A percentile compares a stretch with the other conserved stretches of the same genome.
These are phyloP conservation scores for Remersonia thermophila DNA, from an alignment of 2,329 filamentous ascomycete genomes.

Conservation along the genomic window DNA sequence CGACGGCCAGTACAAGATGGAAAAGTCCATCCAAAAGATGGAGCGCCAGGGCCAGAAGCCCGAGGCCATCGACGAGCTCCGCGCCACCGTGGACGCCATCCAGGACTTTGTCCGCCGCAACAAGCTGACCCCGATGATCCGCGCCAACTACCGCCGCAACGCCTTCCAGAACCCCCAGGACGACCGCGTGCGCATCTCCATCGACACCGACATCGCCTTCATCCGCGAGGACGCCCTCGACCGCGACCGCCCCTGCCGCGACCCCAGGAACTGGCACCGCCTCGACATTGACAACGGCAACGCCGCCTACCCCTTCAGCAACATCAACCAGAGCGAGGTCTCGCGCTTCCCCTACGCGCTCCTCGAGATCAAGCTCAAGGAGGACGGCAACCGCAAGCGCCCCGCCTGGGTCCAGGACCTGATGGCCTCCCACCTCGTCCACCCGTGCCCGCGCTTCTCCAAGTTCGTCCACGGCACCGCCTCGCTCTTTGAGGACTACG, in stretches of 20 bases:
- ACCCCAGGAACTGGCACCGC: conserved; percentile 82
- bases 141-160: conserved; percentile 86
- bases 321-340: conserved; percentile 83
- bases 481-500: conserved; percentile 84
- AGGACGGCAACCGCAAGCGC: conserved; percentile 48
- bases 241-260: conserved; percentile 70
- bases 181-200: conserved; percentile 77
- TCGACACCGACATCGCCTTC: conserved; percentile 85
- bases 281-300: conserved; percentile 71
- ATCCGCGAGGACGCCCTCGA: conserved; percentile 73
- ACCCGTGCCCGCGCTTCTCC: conserved; percentile 80
- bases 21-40: conserved; percentile 82
- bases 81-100: conserved; percentile 60
- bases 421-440: conserved; percentile 84
- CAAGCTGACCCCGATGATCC: conserved; percentile 69
- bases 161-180: conserved; percentile 95
- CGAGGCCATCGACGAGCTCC: conserved; percentile 56
- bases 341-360: conserved; percentile 82
- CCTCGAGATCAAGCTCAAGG: conserved; percentile 81
- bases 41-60: conserved; percentile 59
- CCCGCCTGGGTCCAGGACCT: conserved; percentile 83
- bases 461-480: conserved; percentile 95
- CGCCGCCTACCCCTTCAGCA: conserved; percentile 78
- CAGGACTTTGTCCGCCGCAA: conserved; percentile 68
- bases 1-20: conserved; percentile 80